Base-by-base conservation (phyloP, 2,329 filamentous ascomycete genomes). In the Aulographum hederae region DNA sequence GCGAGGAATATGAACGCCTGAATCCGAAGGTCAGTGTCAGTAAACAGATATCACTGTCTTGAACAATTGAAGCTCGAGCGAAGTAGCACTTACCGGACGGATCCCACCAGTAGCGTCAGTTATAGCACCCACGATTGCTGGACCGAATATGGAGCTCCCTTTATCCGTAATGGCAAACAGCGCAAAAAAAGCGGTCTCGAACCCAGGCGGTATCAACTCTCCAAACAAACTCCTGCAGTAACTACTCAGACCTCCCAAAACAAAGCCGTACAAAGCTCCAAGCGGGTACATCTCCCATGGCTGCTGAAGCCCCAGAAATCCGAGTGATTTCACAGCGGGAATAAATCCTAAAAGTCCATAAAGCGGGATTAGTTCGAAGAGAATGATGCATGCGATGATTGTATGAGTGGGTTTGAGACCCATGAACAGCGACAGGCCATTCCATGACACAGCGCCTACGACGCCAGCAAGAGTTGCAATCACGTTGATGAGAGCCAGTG, bases 91-190 rank as follows among this genome's bases (percentile, higher is more conserved):
- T 45, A 54, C 53, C 6, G 60, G 60, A 36, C 60, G 46, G 31
- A 64, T 63, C 33, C 60, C 57, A 4, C 60, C 60, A 29, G 52
- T 58, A 3, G 51, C 69, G 53, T 95, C 85, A 10, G 89, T 93
- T 40, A 98, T 93, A 10, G 74, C 72, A 1, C 85, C 89, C 1
- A 98, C 89, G 47, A 98, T 86, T 1, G 82, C 78, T 0, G 89
- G 89, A 0, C 89, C 89, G 52, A 98, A 94, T 2, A 95, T 65
- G 47, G 80, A 91, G 15, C 79, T 89, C 1, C 86, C 85, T 53
- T 98, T 98, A 52, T 98, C 89, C 2, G 89, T 95, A 39, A 95
- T 94, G 21, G 89, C 89, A 48, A 95, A 98, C 2, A 98, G 63
- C 0, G 86, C 85, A 49, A 92, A 98, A 48, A 98, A 98, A 0